Evolutionary conservation across 2,329 filamentous ascomycete species (phyloP).

Genomic region (Xylariaceae sp.): DNA sequence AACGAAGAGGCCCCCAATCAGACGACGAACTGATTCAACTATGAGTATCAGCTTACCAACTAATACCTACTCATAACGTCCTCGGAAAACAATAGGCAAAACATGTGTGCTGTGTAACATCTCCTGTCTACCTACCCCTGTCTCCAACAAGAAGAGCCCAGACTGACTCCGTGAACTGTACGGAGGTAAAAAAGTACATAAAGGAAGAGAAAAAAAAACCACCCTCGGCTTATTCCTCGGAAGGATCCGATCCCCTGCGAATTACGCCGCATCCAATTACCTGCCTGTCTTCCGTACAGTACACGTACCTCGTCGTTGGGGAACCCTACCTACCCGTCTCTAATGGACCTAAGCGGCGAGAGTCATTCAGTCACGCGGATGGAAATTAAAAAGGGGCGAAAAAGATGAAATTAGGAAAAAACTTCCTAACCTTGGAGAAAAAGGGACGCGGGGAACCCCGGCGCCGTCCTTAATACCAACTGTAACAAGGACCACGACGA

Average conservation of each 20-base stretch:
- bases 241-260: background rate
- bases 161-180: background rate
- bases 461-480: too few relatives aligned
- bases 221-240: background rate
- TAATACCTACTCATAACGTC: background rate
- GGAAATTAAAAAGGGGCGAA: too few relatives aligned
- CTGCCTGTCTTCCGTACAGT: too few relatives aligned
- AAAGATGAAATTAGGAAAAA: too few relatives aligned
- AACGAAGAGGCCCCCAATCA: too few relatives aligned
- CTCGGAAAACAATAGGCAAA: background rate
- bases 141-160: background rate
- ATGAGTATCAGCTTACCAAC: background rate
- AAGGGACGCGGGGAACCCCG: background rate
- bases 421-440: background rate
- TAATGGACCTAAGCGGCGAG: too few relatives aligned
- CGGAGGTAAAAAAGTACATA: background rate
- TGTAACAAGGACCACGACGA: too few relatives aligned
- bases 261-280: background rate
- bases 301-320: too few relatives aligned
- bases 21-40: too few relatives aligned
- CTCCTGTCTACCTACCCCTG: background rate
- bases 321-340: too few relatives aligned
- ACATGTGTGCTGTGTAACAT: background rate
- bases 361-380: too few relatives aligned
- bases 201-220: background rate